These are phyloP conservation scores for Podospora comata DNA, from an alignment of 495 filamentous ascomycete genomes.

Conservation along the genomic window DNA sequence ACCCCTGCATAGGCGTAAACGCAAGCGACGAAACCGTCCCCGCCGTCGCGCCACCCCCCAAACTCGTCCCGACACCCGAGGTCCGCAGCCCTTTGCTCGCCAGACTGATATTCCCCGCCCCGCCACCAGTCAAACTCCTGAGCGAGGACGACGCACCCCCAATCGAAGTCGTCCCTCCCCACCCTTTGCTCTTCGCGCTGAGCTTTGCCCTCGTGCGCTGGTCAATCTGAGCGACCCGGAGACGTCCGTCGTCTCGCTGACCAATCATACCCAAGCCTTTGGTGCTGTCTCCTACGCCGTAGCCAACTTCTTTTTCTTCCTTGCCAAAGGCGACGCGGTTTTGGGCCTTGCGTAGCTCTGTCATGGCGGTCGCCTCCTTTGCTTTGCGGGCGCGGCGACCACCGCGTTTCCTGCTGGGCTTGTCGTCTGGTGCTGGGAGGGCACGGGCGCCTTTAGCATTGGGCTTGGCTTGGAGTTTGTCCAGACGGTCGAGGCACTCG, in stretches of 20 bases:
- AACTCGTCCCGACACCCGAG: slow-evolving; percentile 69
- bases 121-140: slow-evolving; percentile 65
- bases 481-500: slow-evolving; percentile 81
- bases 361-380: slow-evolving; percentile 97
- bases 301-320: slow-evolving; percentile 92
- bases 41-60: slow-evolving; percentile 43
- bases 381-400: slow-evolving; percentile 88
- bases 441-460: slow-evolving; percentile 85
- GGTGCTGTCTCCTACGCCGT: slow-evolving; percentile 81
- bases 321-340: slow-evolving; percentile 96
- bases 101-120: slow-evolving; percentile 60
- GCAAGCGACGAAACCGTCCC: slow-evolving; percentile 86
- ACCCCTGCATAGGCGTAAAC: slow-evolving; percentile 90
- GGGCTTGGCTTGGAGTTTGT: slow-evolving; percentile 91
- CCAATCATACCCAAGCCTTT: slow-evolving; percentile 94
- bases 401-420: slow-evolving; percentile 88
- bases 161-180: slow-evolving; percentile 73
- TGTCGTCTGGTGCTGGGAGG: slow-evolving; percentile 92
- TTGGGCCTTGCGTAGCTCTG: slow-evolving; percentile 91
- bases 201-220: slow-evolving; percentile 88
- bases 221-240: slow-evolving; percentile 85
- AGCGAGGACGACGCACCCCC: slow-evolving; percentile 71
- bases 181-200: slow-evolving; percentile 92
- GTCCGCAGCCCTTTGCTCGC: slow-evolving; percentile 69
- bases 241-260: slow-evolving; percentile 77